Conservation (phyloP, 257 asterid genomes). For the Echites panduratus region DNA sequence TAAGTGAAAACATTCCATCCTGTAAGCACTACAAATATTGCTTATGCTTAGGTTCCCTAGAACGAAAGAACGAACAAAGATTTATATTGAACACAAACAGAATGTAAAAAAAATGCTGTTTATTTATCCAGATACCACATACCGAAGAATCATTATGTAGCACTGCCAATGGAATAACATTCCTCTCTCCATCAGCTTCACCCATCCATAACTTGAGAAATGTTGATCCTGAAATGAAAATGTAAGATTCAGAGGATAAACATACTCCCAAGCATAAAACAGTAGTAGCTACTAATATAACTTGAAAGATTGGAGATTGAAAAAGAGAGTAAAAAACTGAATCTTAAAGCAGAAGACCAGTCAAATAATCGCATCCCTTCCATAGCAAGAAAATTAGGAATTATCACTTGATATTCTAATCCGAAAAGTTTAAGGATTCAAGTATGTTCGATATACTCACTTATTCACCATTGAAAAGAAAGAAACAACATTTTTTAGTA, state of each 20-base stretch:
- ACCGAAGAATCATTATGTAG: conserved; percentile 58
- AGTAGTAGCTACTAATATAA: not conserved
- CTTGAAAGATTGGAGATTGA: not conserved
- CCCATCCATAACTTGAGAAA: conserved; percentile 74
- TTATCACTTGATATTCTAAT: conserved; percentile 4
- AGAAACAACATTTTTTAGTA: not conserved
- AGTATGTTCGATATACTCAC: not conserved
- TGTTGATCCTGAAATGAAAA: conserved; percentile 50
- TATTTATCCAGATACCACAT: conserved; percentile 19
- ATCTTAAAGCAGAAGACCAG: not conserved
- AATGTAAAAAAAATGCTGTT: not conserved
- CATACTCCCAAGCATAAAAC: not conserved
- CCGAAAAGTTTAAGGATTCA: not conserved
- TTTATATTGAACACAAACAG: not conserved
- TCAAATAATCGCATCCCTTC: not conserved
- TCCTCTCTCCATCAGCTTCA: conserved; percentile 36
- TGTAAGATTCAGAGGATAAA: conserved; percentile 7
- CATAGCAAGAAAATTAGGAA: not conserved
- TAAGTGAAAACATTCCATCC: not conserved
- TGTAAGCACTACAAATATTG: not conserved
- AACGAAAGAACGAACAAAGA: not conserved
- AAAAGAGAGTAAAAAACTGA: not conserved
- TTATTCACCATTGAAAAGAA: not conserved
- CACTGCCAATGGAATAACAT: conserved; percentile 61
- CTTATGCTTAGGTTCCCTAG: not conserved